Conservation (phyloP, 1,284 basidiomycete genomes). For the Agaricales sp. region DNA sequence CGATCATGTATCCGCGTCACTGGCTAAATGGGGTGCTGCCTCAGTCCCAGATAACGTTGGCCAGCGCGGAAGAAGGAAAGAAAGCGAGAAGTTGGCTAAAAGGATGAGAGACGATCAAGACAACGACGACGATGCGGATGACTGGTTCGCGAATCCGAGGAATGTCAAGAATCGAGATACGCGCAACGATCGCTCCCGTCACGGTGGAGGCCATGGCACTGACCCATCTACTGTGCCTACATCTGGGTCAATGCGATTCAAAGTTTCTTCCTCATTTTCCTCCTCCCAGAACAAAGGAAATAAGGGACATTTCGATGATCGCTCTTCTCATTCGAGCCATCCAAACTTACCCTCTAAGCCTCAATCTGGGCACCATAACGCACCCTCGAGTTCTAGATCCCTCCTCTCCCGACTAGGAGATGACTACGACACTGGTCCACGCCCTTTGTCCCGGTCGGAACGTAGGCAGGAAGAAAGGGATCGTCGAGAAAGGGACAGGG, state of each 20-base stretch:
- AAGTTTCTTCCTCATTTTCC: not conserved
- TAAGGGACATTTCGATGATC: constrained; percentile 2
- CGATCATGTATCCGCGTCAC: constrained; percentile 14
- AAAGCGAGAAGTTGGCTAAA: constrained; percentile 43
- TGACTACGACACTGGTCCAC: constrained; percentile 25
- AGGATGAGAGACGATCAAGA: constrained; percentile 32
- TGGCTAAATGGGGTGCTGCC: constrained; percentile 14
- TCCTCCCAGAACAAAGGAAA: not conserved
- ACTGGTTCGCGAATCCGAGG: constrained; percentile 43
- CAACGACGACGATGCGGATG: constrained; percentile 41
- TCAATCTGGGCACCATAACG: not conserved
- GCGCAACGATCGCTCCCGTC: constrained; percentile 5
- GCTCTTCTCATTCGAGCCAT: not conserved
- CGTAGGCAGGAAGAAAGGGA: not conserved
- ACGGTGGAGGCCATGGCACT: not conserved
- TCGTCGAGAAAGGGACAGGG: constrained; percentile 10
- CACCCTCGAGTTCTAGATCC: not conserved
- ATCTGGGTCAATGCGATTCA: not conserved
- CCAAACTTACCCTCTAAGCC: not conserved
- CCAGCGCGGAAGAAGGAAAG: constrained; percentile 47
- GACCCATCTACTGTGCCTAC: not conserved
- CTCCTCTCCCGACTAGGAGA: constrained; percentile 16
- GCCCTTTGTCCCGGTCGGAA: not conserved
- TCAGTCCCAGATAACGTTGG: constrained; percentile 51
- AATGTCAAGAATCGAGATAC: constrained; percentile 1